Percentiles rank a stretch among this genome's conserved stretches.
phyloP scores from a whole-genome alignment of 2,329 filamentous ascomycete genomes.

The Stagonosporopsis cucurbitacearum region DNA sequence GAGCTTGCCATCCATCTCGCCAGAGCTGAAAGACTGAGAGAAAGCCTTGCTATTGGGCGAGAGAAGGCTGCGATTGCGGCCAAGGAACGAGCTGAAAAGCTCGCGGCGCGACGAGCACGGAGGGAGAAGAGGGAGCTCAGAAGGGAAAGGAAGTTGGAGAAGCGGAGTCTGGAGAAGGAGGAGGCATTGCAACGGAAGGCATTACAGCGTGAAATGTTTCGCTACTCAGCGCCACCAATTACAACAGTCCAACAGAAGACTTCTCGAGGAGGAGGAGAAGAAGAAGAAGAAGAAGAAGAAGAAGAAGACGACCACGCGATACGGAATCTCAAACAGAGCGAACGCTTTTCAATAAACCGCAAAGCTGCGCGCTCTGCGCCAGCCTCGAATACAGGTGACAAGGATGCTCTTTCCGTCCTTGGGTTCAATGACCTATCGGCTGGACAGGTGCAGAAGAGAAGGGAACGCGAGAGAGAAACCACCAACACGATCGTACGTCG shows the following conservation, averaged over 20 bases:
- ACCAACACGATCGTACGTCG: neutral
- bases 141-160: neutral
- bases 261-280: too few relatives aligned
- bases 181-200: neutral
- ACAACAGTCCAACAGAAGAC: too few relatives aligned
- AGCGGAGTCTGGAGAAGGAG: neutral
- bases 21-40: constrained; percentile 1
- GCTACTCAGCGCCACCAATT: too few relatives aligned
- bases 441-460: neutral
- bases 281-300: too few relatives aligned
- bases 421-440: neutral
- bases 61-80: neutral
- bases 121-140: neutral
- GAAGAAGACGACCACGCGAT: too few relatives aligned
- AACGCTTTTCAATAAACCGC: neutral
- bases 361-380: neutral
- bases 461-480: neutral
- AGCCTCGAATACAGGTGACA: neutral
- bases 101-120: neutral
- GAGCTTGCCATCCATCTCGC: neutral
- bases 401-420: neutral
- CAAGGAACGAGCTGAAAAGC: neutral
- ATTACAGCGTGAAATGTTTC: neutral
- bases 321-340: neutral
- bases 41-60: neutral